These are phyloP conservation scores for Hibiscus mutabilis DNA, from an alignment of 345 rosid species.

Conservation along the genomic window DNA sequence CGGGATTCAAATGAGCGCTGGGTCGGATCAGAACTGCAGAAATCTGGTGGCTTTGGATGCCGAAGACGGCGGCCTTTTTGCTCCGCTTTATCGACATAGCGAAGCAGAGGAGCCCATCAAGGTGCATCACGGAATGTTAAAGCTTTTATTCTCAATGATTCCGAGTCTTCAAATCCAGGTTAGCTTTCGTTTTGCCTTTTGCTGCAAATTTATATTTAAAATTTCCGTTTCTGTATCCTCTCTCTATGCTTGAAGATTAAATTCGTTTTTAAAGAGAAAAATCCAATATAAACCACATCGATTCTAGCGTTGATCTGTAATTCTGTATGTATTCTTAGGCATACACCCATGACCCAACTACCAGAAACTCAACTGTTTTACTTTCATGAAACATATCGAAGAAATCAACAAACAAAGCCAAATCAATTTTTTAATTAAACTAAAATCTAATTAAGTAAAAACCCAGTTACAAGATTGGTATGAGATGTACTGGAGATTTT, in stretches of 20 bases:
- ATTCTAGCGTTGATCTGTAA: neutral
- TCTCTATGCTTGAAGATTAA: neutral
- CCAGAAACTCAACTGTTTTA: neutral
- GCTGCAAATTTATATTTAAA: no score
- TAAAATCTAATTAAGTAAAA: neutral
- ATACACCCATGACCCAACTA: neutral
- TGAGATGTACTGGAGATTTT: neutral
- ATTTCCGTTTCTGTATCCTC: neutral
- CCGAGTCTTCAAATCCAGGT: conserved; percentile 39
- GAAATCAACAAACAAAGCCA: neutral
- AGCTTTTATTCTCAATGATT: conserved; percentile 26
- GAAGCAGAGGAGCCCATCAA: conserved; percentile 39
- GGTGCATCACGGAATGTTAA: conserved; percentile 42
- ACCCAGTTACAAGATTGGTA: neutral
- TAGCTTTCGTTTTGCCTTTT: neutral
- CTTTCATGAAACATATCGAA: neutral
- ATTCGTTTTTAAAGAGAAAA: neutral
- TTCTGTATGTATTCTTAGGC: neutral
- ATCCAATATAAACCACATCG: neutral
- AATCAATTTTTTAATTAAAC: neutral
- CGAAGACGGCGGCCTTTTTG: conserved; percentile 22
- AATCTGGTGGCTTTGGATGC: conserved; percentile 20
- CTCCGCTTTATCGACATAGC: conserved; percentile 19
- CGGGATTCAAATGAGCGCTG: conserved; percentile 17
- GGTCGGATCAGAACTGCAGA: neutral